Base-by-base conservation (phyloP, 768 basidiomycete genomes). In the Pleurotus salmoneostramineus region DNA sequence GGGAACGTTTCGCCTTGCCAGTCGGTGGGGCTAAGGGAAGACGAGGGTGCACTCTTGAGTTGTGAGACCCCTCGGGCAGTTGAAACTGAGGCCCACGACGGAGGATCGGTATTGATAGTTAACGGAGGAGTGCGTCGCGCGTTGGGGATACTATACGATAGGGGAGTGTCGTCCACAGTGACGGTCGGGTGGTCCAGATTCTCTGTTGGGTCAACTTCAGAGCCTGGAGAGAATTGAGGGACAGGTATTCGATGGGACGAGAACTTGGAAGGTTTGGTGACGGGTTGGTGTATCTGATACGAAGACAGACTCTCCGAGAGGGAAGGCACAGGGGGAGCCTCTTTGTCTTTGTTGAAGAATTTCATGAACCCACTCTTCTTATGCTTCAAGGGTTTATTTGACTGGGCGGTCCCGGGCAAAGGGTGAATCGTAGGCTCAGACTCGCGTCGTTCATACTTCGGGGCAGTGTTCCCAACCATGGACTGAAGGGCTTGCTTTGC, bases 281-380 rank as follows among this genome's bases (percentile, higher is more conserved):
- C 56, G 63, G 15, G 60, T 52, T 61, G 62, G 50, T 66, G 63
- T 45, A 64, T 62, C 61, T 63, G 68, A 61, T 64, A 65, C 58
- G 71, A 62, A 58, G 74, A 59, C 66, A 72, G 68, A 37, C 64
- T 64, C 54, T 79, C 77, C 4, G 74, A 71, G 34, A 82, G 63
- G 7, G 78, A 68, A 10, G 87, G 86, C 6, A 89, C 77, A 14
- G 89, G 84, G 1, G 80, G 80, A 6, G 71, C 69, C 4, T 65
- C 66, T 58, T 66, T 71, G 17, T 82, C 77, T 32, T 50, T 58
- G 64, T 86, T 83, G 66, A 93, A 91, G 8, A 93, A 71, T 51
- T 87, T 77, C 85, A 93, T 82, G 66, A 93, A 90, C 6, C 80
- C 91, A 61, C 90, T 92, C 68, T 88, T 92, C 75, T 88, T 91